A percentile compares a stretch with the other conserved stretches of the same genome.
Conservation (phyloP, 192 early-diverging fungal species). For the Spinellus fusiger region DNA sequence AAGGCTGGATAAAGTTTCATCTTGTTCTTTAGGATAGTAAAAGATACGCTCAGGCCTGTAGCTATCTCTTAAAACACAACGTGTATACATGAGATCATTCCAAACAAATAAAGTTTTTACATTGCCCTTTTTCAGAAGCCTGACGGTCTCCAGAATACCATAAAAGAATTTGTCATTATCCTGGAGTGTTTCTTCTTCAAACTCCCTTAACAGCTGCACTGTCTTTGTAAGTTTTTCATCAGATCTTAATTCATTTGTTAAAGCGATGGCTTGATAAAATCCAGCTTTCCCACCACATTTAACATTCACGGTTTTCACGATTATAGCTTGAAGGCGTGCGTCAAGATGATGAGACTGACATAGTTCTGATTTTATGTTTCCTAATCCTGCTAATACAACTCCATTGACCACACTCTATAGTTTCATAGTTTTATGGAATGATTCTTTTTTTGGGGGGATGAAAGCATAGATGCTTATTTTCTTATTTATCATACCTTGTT, state of each 20-base stretch:
- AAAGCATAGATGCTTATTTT: background rate
- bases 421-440: background rate
- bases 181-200: slow-evolving; percentile 94
- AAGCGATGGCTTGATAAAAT: slow-evolving; percentile 94
- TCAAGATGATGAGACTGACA: slow-evolving; percentile 94
- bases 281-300: slow-evolving; percentile 98
- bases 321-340: slow-evolving; percentile 76
- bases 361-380: slow-evolving; percentile 97
- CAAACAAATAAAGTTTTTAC: slow-evolving; percentile 97
- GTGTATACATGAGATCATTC: slow-evolving; percentile 82
- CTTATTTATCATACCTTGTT: slow-evolving; percentile 52
- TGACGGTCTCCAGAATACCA: slow-evolving; percentile 92
- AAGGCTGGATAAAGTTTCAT: slow-evolving; percentile 71
- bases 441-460: background rate
- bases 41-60: slow-evolving; percentile 55
- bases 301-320: slow-evolving; percentile 91
- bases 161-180: slow-evolving; percentile 95
- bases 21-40: slow-evolving; percentile 81
- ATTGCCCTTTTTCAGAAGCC: slow-evolving; percentile 89
- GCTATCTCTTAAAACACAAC: slow-evolving; percentile 73
- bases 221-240: slow-evolving; percentile 99
- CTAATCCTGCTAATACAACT: slow-evolving; percentile 92
- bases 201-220: slow-evolving; percentile 90
- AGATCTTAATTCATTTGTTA: slow-evolving; percentile 79
- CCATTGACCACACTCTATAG: slow-evolving; percentile 69